phyloP scores from a whole-genome alignment of 371 early-diverging fungal genomes.

The Capillidium heterosporum region DNA sequence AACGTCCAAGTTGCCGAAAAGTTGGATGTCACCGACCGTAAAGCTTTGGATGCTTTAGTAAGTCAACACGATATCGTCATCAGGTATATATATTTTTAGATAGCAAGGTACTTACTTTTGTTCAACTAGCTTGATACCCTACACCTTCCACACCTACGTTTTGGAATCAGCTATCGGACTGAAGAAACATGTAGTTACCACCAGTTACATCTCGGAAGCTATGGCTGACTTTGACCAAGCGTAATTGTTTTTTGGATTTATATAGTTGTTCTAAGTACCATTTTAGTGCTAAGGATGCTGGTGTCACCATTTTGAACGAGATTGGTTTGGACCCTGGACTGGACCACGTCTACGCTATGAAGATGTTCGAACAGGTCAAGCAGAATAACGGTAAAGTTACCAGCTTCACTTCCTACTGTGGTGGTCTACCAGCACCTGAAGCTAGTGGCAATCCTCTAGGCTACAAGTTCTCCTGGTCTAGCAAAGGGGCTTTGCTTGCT shows the following conservation, averaged over 20 bases:
- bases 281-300: conserved; percentile 57
- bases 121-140: conserved; percentile 69
- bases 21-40: conserved; percentile 26
- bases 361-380: conserved; percentile 78
- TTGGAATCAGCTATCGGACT: conserved; percentile 64
- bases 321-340: conserved; percentile 97
- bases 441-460: conserved; percentile 68
- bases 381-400: conserved; percentile 43
- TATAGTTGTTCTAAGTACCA: neutral
- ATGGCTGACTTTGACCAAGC: conserved; percentile 56
- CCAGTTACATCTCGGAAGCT: conserved; percentile 84
- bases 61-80: conserved; percentile 72
- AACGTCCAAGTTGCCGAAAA: conserved; percentile 25
- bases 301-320: conserved; percentile 83
- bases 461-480: conserved; percentile 84
- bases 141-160: conserved; percentile 71
- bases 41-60: conserved; percentile 38
- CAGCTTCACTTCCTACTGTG: conserved; percentile 76
- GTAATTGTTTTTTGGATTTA: conserved; percentile 19
- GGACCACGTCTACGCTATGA: conserved; percentile 94
- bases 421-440: conserved; percentile 81
- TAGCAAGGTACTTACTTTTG: neutral
- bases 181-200: conserved; percentile 88
- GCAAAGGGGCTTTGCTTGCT: conserved; percentile 71
- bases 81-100: conserved; percentile 22